Evolutionary conservation across 2,329 filamentous ascomycete species (phyloP).

Genomic region (Cladosporium sp.): DNA sequence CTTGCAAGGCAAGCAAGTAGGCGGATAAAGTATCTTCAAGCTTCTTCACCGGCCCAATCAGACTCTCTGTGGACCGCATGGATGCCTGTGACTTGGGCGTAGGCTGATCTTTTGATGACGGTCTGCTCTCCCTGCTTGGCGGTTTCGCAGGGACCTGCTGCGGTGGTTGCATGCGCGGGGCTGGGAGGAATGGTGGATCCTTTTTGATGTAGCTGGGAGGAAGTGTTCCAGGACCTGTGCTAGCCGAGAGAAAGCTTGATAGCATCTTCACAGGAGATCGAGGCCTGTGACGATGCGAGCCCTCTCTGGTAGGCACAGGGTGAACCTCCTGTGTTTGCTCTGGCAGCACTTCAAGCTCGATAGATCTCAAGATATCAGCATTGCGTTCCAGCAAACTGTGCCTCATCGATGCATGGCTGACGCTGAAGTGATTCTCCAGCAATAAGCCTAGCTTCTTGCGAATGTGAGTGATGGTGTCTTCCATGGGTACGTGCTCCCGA

Average conservation of each 20-base stretch:
- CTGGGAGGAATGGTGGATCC: slow-evolving; percentile 25
- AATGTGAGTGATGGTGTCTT: slow-evolving; percentile 59
- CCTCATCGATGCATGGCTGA: slow-evolving; percentile 61
- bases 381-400: slow-evolving; percentile 72
- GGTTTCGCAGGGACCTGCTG: slow-evolving; percentile 31
- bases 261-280: slow-evolving; percentile 89
- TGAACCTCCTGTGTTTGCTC: slow-evolving; percentile 36
- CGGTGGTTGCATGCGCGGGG: slow-evolving; percentile 21
- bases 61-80: slow-evolving; percentile 43
- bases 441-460: slow-evolving; percentile 25
- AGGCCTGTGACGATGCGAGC: slow-evolving; percentile 42
- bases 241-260: slow-evolving; percentile 65
- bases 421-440: slow-evolving; percentile 57
- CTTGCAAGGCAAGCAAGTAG: slow-evolving; percentile 76
- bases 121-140: slow-evolving; percentile 34
- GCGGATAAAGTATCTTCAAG: slow-evolving; percentile 82
- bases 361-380: slow-evolving; percentile 67
- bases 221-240: slow-evolving; percentile 48
- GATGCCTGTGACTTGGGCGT: slow-evolving; percentile 44
- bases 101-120: slow-evolving; percentile 29
- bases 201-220: slow-evolving; percentile 25
- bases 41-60: slow-evolving; percentile 59
- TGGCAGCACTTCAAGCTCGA: slow-evolving; percentile 44
- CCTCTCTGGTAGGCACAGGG: slow-evolving; percentile 13
- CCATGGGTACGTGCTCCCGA: slow-evolving; percentile 66